Conservation (phyloP, 495 filamentous ascomycete species). For the Trichoderma virens region DNA sequence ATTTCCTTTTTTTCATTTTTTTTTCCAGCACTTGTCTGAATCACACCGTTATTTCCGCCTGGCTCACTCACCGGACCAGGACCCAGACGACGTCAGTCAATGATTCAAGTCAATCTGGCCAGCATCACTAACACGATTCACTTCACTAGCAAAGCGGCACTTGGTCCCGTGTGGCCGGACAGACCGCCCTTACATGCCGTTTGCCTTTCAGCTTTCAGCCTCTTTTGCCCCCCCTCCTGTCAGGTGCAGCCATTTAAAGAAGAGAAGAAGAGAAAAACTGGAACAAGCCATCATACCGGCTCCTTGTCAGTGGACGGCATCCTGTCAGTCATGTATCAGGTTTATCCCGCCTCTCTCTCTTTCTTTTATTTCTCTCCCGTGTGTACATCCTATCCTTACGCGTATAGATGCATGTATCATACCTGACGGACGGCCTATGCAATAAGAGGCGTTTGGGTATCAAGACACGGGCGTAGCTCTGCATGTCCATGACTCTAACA, state of each 20-base stretch:
- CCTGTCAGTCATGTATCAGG: no score
- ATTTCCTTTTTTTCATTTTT: not conserved
- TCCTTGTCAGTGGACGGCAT: no score
- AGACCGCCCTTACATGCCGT: not conserved
- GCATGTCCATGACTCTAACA: no score
- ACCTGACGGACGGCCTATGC: no score
- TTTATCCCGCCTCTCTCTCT: no score
- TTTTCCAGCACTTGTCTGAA: no score
- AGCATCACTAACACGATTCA: not conserved
- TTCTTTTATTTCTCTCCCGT: no score
- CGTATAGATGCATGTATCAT: no score
- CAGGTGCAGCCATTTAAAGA: not conserved
- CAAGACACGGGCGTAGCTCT: no score
- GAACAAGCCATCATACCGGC: not conserved
- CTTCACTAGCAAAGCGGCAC: not conserved
- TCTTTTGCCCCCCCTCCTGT: not conserved
- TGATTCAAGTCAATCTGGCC: not conserved
- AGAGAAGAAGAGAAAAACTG: not conserved
- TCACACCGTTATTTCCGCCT: not conserved
- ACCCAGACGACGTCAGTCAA: no score
- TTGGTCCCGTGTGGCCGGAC: not conserved
- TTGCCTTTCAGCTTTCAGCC: not conserved
- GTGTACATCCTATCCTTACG: no score
- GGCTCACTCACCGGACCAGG: not conserved
- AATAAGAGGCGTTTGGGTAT: no score